These are phyloP conservation scores for Ascochyta clinopodiicola DNA, from an alignment of 2,329 filamentous ascomycete genomes.

Conservation along the genomic window DNA sequence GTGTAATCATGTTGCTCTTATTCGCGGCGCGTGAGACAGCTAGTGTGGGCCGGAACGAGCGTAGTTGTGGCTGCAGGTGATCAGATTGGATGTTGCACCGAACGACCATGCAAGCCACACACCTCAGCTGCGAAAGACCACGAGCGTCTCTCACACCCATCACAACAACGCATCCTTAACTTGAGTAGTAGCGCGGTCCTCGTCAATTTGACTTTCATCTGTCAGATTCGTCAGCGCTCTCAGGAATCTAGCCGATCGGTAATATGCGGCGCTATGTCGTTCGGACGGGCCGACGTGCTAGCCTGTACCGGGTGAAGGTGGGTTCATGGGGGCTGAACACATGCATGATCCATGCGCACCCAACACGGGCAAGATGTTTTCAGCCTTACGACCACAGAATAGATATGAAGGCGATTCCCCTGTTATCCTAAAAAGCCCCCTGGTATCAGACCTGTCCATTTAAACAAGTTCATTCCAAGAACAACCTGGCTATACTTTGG, in stretches of 20 bases:
- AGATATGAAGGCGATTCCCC: not conserved
- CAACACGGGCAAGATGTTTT: not conserved
- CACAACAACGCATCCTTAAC: too few species aligned
- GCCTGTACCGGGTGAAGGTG: conserved; percentile 2
- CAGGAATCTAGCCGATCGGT: not conserved
- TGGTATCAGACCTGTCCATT: not conserved
- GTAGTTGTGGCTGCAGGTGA: conserved; percentile 1
- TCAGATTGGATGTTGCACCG: not conserved
- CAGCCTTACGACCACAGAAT: not conserved
- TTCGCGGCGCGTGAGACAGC: not conserved
- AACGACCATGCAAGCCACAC: not conserved
- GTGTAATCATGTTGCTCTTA: not conserved
- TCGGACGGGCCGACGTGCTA: conserved; percentile 11
- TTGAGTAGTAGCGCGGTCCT: too few species aligned
- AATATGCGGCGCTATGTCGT: not conserved
- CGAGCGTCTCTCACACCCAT: not conserved
- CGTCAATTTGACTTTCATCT: not conserved
- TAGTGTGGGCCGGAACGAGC: not conserved
- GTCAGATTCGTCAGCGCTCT: not conserved
- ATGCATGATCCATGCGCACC: conserved; percentile 6
- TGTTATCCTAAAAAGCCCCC: not conserved
- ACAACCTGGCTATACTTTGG: not conserved
- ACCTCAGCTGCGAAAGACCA: not conserved
- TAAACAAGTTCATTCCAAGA: not conserved
- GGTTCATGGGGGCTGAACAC: not conserved